A percentile compares a stretch with the other conserved stretches of the same genome.
Evolutionary conservation across 1,284 basidiomycete species (phyloP).

Genomic region (Ganoderma meredithae): DNA sequence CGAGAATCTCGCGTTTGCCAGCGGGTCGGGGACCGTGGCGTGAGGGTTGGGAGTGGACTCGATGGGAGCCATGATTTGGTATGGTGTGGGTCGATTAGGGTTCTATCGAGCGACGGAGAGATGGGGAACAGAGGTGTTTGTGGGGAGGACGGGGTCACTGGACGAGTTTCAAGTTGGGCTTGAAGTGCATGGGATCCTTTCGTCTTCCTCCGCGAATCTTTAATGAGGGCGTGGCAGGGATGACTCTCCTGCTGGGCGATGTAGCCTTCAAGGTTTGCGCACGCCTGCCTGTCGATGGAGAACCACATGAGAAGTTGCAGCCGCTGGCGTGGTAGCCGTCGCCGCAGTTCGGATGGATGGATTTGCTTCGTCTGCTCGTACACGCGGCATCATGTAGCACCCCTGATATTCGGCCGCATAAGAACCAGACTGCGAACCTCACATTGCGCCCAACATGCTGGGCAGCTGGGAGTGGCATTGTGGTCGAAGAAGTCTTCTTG

Average conservation of each 20-base stretch:
- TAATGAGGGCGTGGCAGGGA: not conserved
- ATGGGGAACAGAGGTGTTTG: not conserved
- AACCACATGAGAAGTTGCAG: not conserved
- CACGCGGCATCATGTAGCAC: not conserved
- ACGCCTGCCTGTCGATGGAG: not conserved
- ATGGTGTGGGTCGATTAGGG: not conserved
- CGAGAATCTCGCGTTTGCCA: not conserved
- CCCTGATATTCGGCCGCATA: not conserved
- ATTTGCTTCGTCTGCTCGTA: not conserved
- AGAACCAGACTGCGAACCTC: not conserved
- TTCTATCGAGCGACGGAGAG: not conserved
- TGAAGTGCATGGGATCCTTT: not conserved
- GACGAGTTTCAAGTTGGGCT: not conserved
- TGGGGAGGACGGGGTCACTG: not conserved
- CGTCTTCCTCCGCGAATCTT: not conserved
- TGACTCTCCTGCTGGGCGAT: not conserved
- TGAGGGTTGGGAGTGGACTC: not conserved
- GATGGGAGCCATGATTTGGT: not conserved
- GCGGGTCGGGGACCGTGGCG: not conserved
- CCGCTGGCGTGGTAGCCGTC: slow-evolving; percentile 1
- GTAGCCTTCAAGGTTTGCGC: not conserved
- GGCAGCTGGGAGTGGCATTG: not conserved
- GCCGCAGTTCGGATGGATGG: not conserved
- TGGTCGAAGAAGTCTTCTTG: not conserved
- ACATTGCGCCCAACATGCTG: not conserved